Evolutionary conservation across 2,329 filamentous ascomycete genomes (phyloP), one percentile per base, ranked within the genome.

Genomic region (Fusarium sp.): DNA sequence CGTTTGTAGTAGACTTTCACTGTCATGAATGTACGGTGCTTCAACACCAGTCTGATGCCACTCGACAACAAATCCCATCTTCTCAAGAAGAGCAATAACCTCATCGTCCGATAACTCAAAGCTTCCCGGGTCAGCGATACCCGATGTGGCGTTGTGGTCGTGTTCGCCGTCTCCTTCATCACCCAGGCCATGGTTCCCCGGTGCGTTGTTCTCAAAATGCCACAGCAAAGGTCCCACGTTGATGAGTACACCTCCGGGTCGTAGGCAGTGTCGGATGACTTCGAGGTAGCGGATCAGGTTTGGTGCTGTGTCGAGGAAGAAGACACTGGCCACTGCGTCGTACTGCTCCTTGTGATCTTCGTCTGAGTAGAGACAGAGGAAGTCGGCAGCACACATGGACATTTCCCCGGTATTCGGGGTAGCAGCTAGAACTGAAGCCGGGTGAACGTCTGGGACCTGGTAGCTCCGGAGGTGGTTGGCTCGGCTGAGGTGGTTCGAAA

Each of bases 281-380:
- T 97, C 90, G 33, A 99, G 87, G 77, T 99, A 99, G 2, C 91
- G 88, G 58, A 98, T 91, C 31, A 97, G 78, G 77, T 99, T 98
- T 1, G 95, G 94, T 2, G 96, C 96, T 1, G 96, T 99, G 78
- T 99, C 96, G 62, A 99, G 90, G 82, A 99, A 99, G 82, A 98
- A 99, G 10, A 97, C 92, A 3, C 91, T 93, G 0, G 92, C 89
- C 2, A 98, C 93, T 1, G 91, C 93, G 74, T 97, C 90, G 78
- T 93, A 98, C 0, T 79, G 74, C 0, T 84, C 85, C 8, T 81
- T 79, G 72, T 92, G 87, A 0, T 86, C 85, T 1, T 86, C 83
- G 62, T 90, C 84, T 25, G 85, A 86, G 78, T 99, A 99, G 1
- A 94, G 80, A n/a, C 93, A 90, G 61, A 96, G 87, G 75, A 99